Evolutionary conservation across 1,139 yeast genomes (phyloP).

Genomic region (Geotrichum carabidarum): DNA sequence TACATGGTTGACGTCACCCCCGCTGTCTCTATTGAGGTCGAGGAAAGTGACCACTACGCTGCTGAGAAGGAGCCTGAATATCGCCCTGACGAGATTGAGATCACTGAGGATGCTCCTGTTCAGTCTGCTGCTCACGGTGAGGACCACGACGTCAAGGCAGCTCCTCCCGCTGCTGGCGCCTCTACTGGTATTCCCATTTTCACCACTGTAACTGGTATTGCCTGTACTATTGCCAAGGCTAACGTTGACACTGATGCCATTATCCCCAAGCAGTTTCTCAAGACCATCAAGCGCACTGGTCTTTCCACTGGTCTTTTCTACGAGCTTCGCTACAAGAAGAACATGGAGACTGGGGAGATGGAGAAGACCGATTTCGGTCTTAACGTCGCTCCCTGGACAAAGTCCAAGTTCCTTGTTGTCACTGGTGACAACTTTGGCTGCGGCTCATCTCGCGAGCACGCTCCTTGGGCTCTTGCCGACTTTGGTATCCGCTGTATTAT

Average conservation of each 20-base stretch:
- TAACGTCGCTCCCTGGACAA: conserved; percentile 75
- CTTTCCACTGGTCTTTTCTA: conserved; percentile 81
- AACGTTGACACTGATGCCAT: conserved; percentile 98
- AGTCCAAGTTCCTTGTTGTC: conserved; percentile 78
- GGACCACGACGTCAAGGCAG: conserved; percentile 27
- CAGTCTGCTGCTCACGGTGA: conserved; percentile 28
- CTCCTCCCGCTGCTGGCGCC: conserved; percentile 37
- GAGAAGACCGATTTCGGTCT: conserved; percentile 82
- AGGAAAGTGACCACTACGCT: conserved; percentile 53
- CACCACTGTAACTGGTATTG: conserved; percentile 68
- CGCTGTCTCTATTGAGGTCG: conserved; percentile 50
- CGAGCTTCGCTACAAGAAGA: conserved; percentile 75
- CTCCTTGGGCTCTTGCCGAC: conserved; percentile 98
- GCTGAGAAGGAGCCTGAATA: conserved; percentile 59
- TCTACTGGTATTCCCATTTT: conserved; percentile 70
- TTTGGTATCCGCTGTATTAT: conserved; percentile 93
- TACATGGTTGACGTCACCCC: conserved; percentile 63
- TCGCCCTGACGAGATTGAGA: conserved; percentile 32
- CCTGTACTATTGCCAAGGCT: conserved; percentile 91
- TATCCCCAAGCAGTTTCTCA: conserved; percentile 95
- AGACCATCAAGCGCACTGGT: conserved; percentile 96
- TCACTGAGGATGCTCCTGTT: conserved; percentile 27
- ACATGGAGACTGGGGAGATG: conserved; percentile 60
- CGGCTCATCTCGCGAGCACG: conserved; percentile 98
- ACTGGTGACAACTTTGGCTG: conserved; percentile 98